Evolutionary conservation across 768 basidiomycete species (phyloP).

Genomic region (Leucocoprinus sp.): DNA sequence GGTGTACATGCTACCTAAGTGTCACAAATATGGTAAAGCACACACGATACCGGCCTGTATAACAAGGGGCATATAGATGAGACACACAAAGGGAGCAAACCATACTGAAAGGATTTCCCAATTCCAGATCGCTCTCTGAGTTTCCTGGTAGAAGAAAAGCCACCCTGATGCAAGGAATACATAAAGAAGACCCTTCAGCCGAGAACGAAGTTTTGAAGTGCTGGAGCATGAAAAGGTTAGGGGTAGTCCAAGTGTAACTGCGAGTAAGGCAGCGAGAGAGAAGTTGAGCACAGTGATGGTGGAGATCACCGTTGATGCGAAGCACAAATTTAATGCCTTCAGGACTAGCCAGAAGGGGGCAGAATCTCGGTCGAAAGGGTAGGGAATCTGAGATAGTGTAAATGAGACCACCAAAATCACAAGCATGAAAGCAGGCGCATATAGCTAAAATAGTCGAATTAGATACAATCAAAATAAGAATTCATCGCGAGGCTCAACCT

Average conservation of each 20-base stretch:
- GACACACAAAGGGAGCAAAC: slow-evolving; percentile 76
- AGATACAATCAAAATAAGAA: background rate
- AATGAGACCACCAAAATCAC: slow-evolving; percentile 24
- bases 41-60: slow-evolving; percentile 62
- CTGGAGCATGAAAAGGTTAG: slow-evolving; percentile 39
- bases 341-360: slow-evolving; percentile 43
- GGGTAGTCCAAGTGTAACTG: slow-evolving; percentile 57
- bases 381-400: slow-evolving; percentile 22
- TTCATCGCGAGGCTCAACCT: slow-evolving; percentile 26
- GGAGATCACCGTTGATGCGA: slow-evolving; percentile 79
- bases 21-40: slow-evolving; percentile 25
- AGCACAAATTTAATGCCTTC: slow-evolving; percentile 70
- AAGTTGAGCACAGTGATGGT: slow-evolving; percentile 88
- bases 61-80: slow-evolving; percentile 70
- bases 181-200: slow-evolving; percentile 31
- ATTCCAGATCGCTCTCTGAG: slow-evolving; percentile 51
- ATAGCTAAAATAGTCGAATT: slow-evolving; percentile 5
- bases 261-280: slow-evolving; percentile 71
- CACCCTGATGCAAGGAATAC: slow-evolving; percentile 47
- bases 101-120: slow-evolving; percentile 78
- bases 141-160: slow-evolving; percentile 39
- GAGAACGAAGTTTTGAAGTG: slow-evolving; percentile 16
- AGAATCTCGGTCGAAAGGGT: slow-evolving; percentile 16
- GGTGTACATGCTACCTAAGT: background rate
- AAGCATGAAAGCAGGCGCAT: slow-evolving; percentile 4